Evolutionary conservation across 192 early-diverging fungal genomes (phyloP).

Genomic region (Backusella psychrophila): DNA sequence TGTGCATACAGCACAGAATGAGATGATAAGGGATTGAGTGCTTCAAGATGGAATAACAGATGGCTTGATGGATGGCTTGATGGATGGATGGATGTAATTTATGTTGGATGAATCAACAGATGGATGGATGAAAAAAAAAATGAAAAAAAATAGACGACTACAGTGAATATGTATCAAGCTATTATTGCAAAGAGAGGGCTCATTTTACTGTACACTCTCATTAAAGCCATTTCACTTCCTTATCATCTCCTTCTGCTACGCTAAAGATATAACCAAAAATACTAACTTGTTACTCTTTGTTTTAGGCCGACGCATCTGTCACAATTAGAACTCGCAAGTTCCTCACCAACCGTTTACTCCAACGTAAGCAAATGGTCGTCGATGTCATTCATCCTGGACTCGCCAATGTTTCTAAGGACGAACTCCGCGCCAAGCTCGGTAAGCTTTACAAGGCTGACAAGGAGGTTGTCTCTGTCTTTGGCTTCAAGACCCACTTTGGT

Average conservation of each 20-base stretch:
- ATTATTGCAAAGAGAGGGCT: not conserved
- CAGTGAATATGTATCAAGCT: not conserved
- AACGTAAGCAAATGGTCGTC: constrained; percentile 96
- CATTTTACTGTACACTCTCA: not conserved
- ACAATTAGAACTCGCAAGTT: constrained; percentile 99
- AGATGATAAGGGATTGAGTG: not conserved
- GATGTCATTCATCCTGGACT: constrained; percentile 95
- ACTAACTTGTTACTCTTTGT: not conserved
- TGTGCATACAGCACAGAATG: not conserved
- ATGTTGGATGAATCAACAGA: not conserved
- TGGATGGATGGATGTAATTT: not conserved
- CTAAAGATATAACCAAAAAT: not conserved
- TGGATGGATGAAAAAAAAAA: constrained; percentile 1
- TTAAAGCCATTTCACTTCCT: not conserved
- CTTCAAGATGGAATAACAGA: not conserved
- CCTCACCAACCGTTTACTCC: constrained; percentile 97
- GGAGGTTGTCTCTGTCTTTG: constrained; percentile 90
- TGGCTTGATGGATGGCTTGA: not conserved
- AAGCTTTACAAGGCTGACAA: constrained; percentile 94
- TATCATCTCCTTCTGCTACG: not conserved
- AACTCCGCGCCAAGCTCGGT: constrained; percentile 89
- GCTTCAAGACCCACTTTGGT: constrained; percentile 95
- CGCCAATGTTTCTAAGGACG: constrained; percentile 90
- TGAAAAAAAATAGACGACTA: not conserved
- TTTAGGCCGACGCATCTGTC: constrained; percentile 82